Evolutionary conservation across 1,139 yeast genomes (phyloP), one percentile per base, ranked within the genome.

Genomic region (Yarrowia galli): DNA sequence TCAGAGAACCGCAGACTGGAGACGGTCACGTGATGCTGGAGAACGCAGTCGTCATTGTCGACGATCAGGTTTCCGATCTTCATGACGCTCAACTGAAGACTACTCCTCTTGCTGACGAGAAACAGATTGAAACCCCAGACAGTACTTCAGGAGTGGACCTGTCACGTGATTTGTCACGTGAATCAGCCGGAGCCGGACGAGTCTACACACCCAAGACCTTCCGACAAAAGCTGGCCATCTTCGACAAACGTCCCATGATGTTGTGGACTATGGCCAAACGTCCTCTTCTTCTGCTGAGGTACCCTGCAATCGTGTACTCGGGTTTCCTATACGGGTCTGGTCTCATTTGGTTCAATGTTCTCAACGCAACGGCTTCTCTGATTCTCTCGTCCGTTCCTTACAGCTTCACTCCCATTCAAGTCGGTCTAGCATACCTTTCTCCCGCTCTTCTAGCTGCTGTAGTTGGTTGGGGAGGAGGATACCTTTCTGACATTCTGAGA

Each of bases 401-500:
- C 84, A 85, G 83, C 77, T 87, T 88, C 74, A 81, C 87, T 16
- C 83, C 87, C 69, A 84, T 86, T n/a, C 91, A 89, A n/a, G 92
- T 90, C 10, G 95, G 93, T 2, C 76, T 89, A 65, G 87, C 89
- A 89, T 89, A 90, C 75, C 83, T 91, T 40, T 92, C 96, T 2
- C 88, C 92, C 66, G 79, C 89, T 67, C 84, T 89, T 60, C 92
- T 93, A 36, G 90, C 92, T 0, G 78, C 86, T 20, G 77, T 88
- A 70, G 96, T 96, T 2, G 89, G 95, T 78, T 74, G 87, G 45
- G 84, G 88, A 74, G 91, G 93, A 1, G 96, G 96, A 67, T 71
- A 88, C 45, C 85, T 91, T 25, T 79, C 71, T 75, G 96, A 91
- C 76, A 81, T 83, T 74, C 85, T 89, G 72, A 89, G 88, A 43